Conservation (phyloP, 1,139 yeast genomes). For the Debaryomyces sp. region DNA sequence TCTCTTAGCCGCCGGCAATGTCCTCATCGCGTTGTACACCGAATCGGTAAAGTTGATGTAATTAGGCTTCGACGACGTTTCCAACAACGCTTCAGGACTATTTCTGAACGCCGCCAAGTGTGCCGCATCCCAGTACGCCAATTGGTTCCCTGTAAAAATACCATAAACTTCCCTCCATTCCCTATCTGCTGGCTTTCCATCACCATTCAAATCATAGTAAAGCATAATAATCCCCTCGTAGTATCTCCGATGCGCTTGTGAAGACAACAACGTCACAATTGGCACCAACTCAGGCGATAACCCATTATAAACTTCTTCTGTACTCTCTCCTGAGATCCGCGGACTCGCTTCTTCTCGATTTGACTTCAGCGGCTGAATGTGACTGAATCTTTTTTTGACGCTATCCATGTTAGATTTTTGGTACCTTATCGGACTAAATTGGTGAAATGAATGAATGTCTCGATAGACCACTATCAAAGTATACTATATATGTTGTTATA, state of each 20-base stretch:
- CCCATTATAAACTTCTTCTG: slow-evolving; percentile 19
- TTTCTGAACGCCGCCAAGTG: slow-evolving; percentile 59
- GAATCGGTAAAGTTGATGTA: slow-evolving; percentile 92
- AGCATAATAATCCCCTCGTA: slow-evolving; percentile 76
- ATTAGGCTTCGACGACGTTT: slow-evolving; percentile 71
- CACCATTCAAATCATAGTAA: slow-evolving; percentile 71
- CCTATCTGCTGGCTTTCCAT: slow-evolving; percentile 83
- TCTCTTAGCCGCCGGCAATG: slow-evolving; percentile 63
- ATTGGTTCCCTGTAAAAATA: slow-evolving; percentile 83
- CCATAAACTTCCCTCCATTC: slow-evolving; percentile 95
- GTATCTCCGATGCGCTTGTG: slow-evolving; percentile 74
- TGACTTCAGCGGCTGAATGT: not conserved
- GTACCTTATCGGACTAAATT: not conserved
- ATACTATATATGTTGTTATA: not conserved
- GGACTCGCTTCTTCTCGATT: not conserved
- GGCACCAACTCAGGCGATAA: slow-evolving; percentile 74
- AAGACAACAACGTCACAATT: slow-evolving; percentile 68
- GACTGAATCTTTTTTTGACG: slow-evolving; percentile 4
- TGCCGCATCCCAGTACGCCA: slow-evolving; percentile 92
- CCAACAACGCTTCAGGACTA: slow-evolving; percentile 53
- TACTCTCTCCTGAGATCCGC: not conserved
- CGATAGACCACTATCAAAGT: not conserved
- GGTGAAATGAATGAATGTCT: slow-evolving; percentile 4
- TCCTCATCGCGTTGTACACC: slow-evolving; percentile 72
- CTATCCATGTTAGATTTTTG: slow-evolving; percentile 1